Conservation (phyloP, 2,329 filamentous ascomycete species). For the Dothistroma septosporum region DNA sequence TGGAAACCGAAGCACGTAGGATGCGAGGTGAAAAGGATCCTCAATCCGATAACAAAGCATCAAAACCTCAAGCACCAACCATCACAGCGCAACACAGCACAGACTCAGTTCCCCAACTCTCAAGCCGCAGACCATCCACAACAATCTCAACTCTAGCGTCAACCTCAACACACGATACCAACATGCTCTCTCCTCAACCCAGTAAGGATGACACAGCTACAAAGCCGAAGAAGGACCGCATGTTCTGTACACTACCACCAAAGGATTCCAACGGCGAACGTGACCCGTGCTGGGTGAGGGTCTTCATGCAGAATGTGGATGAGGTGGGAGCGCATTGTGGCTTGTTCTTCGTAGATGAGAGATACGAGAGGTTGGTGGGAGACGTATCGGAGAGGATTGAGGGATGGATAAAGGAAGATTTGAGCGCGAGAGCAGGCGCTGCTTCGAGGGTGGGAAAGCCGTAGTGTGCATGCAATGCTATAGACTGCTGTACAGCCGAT, state of each 20-base stretch:
- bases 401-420: slow-evolving; percentile 32
- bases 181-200: slow-evolving; percentile 10
- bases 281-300: slow-evolving; percentile 70
- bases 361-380: slow-evolving; percentile 37
- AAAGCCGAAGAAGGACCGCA: slow-evolving; percentile 55
- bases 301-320: slow-evolving; percentile 79
- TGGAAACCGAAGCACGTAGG: slow-evolving; percentile 31
- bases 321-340: slow-evolving; percentile 82
- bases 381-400: slow-evolving; percentile 37
- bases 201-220: slow-evolving; percentile 16
- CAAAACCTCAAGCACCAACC: neutral
- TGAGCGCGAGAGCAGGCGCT: neutral
- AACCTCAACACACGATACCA: slow-evolving; percentile 5
- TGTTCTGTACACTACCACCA: slow-evolving; percentile 73
- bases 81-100: neutral
- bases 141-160: slow-evolving; percentile 6
- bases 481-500: too few species aligned
- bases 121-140: slow-evolving; percentile 7
- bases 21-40: slow-evolving; percentile 29
- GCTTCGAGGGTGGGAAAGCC: neutral
- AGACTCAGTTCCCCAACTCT: neutral
- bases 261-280: slow-evolving; percentile 52
- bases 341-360: slow-evolving; percentile 66
- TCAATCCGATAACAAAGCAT: neutral
- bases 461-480: neutral